Base-by-base conservation (phyloP, 805 yeast genomes). In the Wickerhamomyces rabaulensis region DNA sequence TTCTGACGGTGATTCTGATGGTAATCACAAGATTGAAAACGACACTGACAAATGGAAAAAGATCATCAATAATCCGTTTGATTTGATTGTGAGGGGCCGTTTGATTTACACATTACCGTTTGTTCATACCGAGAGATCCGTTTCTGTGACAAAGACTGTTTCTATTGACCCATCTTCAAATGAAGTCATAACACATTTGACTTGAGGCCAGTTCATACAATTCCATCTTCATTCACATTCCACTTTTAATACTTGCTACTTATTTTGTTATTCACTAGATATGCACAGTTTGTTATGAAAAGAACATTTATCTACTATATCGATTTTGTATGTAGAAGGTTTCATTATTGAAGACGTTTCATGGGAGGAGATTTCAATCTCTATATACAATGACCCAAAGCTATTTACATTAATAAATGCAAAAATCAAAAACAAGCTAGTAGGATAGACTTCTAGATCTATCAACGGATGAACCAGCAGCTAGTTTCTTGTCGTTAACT, bases 61-160 rank as follows among this genome's bases (percentile, higher is more conserved):
- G 12, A 78, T 92, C 12, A 80, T 84, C 10, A 77, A 79, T 50
- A 78, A 87, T 59, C 96, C 96, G 12, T 92, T 91, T 63, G 96
- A 89, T 50, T 69, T 92, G 53, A 85, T 89, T 19, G 73, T 92
- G 3, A 72, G 95, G 42, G 98, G 98, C 1, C 80, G 83, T 20
- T 73, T 92, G 61, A 80, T 78, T 57, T 92, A 92, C 64, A 78
- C 76, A 42, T 70, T 90, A 44, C 94, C 96, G 1, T 71, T 91
- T 52, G 69, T 75, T 27, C 65, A 66, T 31, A 69, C 74, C 9
- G 71, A 71, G 41, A 75, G 78, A 56, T 75, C 85, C 0, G 75
- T 84, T 4, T 79, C 82, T 2, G 80, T 87, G 9, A 82, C 81
- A 49, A 79, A 79, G 55, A 70, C 76, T 8, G 73, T 77, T 3